These are phyloP conservation scores for Ophiorrhiza pumila DNA, from an alignment of 257 asterid genomes.

Conservation along the genomic window DNA sequence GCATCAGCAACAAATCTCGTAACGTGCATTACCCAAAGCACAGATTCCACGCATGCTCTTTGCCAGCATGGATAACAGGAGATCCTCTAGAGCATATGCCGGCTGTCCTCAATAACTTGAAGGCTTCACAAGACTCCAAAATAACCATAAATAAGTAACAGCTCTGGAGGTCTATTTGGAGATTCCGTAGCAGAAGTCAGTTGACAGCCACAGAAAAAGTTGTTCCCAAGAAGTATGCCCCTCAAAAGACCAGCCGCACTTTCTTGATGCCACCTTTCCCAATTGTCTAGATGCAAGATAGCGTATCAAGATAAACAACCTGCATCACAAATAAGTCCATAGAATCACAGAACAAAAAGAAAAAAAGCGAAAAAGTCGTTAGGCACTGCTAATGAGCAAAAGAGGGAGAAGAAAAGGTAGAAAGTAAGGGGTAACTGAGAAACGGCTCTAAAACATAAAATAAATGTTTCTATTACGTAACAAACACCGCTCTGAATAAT, in stretches of 20 bases:
- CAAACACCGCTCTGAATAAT: background rate
- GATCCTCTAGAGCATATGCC: conserved; percentile 21
- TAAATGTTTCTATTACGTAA: too few species aligned
- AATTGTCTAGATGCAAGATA: background rate
- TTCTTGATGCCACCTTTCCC: conserved; percentile 1
- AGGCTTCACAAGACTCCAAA: conserved; percentile 27
- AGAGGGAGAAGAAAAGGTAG: background rate
- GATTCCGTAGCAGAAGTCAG: background rate
- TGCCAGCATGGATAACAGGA: conserved; percentile 59
- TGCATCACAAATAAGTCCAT: conserved; percentile 11
- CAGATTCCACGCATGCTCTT: conserved; percentile 87
- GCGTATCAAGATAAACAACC: background rate
- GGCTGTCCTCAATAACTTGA: conserved; percentile 25
- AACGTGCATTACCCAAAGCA: conserved; percentile 87
- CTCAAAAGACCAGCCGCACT: conserved; percentile 4
- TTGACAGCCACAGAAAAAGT: background rate
- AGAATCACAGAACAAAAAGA: background rate
- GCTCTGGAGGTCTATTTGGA: background rate
- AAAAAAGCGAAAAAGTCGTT: background rate
- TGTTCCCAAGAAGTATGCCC: background rate
- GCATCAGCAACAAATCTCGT: conserved; percentile 77
- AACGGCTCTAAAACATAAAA: too few species aligned
- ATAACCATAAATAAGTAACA: conserved; percentile 23
- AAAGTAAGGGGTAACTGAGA: too few species aligned
- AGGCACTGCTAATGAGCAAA: background rate